Evolutionary conservation across 257 asterid genomes (phyloP).

Genomic region (Solanum pennellii): DNA sequence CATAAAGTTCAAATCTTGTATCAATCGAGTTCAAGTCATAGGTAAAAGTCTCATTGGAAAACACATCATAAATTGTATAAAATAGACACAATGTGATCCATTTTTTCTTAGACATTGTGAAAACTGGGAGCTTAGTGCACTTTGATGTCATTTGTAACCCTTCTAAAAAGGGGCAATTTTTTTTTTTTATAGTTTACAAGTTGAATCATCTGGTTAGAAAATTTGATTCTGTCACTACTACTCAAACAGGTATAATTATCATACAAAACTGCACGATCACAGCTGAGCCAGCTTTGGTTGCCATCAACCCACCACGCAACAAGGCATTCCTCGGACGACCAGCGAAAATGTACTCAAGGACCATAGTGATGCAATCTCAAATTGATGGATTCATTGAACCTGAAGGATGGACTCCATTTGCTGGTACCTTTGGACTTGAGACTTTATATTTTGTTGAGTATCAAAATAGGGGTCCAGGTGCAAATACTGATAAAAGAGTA

Average conservation of each 20-base stretch:
- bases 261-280: constrained; percentile 1
- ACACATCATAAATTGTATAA: background rate
- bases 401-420: constrained; percentile 11
- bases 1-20: background rate
- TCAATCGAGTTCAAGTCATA: rapidly evolving
- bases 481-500: constrained; percentile 1
- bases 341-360: constrained; percentile 13
- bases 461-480: constrained; percentile 13
- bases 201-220: background rate
- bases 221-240: background rate
- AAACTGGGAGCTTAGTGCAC: background rate
- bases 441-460: constrained; percentile 13
- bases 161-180: no score
- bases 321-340: constrained; percentile 15
- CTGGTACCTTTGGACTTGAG: background rate
- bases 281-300: background rate
- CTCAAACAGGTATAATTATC: background rate
- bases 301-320: background rate
- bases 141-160: background rate
- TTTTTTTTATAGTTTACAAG: background rate
- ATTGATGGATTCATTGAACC: constrained; percentile 16
- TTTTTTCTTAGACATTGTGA: background rate
- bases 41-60: background rate
- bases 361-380: constrained; percentile 12
- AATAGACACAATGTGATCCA: background rate